Conservation (phyloP, 2,329 filamentous ascomycete species). For the Hypocrella siamensis region DNA sequence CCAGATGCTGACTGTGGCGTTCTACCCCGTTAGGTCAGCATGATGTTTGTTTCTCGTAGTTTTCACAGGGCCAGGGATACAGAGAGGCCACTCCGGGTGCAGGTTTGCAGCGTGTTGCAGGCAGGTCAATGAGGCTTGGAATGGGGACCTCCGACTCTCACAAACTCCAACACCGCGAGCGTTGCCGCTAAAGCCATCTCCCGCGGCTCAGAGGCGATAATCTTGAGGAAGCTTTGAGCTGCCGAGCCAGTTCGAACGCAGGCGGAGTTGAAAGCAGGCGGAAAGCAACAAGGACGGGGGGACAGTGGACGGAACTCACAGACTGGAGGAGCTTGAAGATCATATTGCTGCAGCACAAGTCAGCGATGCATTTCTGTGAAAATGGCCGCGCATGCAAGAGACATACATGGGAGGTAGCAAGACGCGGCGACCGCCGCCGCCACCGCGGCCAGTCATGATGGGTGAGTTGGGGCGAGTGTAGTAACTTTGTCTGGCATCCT, state of each 20-base stretch:
- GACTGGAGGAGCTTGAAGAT: conserved; percentile 64
- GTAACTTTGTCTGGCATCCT: no score
- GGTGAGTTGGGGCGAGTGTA: no score
- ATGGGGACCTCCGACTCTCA: no score
- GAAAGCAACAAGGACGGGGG: neutral
- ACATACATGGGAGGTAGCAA: conserved; percentile 40
- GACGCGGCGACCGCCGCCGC: conserved; percentile 43
- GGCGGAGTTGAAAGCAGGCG: no score
- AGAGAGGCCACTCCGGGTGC: neutral
- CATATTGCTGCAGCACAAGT: conserved; percentile 24
- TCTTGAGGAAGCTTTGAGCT: neutral
- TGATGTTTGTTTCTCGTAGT: neutral
- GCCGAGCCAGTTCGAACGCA: no score
- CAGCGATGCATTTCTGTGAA: conserved; percentile 7
- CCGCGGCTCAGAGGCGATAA: no score
- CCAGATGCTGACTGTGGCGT: conserved; percentile 85
- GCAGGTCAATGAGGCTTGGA: no score
- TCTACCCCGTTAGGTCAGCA: conserved; percentile 25
- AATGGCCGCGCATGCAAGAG: conserved; percentile 1
- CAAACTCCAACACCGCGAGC: no score
- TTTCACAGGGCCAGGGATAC: neutral
- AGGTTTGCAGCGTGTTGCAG: neutral
- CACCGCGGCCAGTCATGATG: conserved; percentile 42
- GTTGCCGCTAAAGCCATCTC: no score
- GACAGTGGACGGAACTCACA: conserved; percentile 14